phyloP scores from a whole-genome alignment of 2,329 filamentous ascomycete species.

The Cercospora beticola region DNA sequence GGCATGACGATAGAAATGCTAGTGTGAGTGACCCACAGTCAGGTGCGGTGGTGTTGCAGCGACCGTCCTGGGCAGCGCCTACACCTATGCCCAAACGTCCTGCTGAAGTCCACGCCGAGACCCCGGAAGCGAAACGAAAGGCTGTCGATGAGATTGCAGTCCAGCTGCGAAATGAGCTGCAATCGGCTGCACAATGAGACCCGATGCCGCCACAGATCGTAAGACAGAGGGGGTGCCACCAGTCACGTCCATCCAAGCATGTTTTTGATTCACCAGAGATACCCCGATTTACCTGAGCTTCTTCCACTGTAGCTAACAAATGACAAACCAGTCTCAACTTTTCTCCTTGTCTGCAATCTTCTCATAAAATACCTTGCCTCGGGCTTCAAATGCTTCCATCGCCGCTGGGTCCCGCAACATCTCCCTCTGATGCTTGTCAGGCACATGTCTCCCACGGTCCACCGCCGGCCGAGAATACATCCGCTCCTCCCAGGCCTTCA shows the following conservation, averaged over 20 bases:
- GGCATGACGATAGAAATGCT: not conserved
- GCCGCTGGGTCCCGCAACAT: constrained; percentile 56
- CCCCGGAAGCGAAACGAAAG: not conserved
- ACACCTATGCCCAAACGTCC: not conserved
- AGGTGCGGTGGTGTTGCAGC: not conserved
- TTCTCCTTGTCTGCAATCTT: constrained; percentile 61
- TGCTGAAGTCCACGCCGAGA: not conserved
- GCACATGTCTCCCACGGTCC: constrained; percentile 73
- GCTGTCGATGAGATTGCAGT: not conserved
- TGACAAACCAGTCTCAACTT: not conserved
- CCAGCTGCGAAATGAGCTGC: not conserved
- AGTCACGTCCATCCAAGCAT: not conserved
- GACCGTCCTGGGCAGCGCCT: constrained; percentile 4
- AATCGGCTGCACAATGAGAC: not conserved
- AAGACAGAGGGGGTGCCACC: not conserved
- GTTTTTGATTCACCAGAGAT: not conserved
- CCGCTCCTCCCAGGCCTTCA: constrained; percentile 74
- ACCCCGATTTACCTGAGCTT: not conserved
- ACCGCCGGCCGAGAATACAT: constrained; percentile 68
- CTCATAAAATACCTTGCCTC: constrained; percentile 63
- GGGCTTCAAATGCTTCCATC: constrained; percentile 55
- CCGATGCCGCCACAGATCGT: not conserved
- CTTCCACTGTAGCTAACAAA: not conserved
- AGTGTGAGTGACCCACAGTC: not conserved
- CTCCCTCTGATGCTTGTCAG: constrained; percentile 59